A percentile compares a stretch with the other conserved stretches of the same genome.
phyloP scores from a whole-genome alignment of 73 alveolate genomes.

The Breviolum minutum region DNA sequence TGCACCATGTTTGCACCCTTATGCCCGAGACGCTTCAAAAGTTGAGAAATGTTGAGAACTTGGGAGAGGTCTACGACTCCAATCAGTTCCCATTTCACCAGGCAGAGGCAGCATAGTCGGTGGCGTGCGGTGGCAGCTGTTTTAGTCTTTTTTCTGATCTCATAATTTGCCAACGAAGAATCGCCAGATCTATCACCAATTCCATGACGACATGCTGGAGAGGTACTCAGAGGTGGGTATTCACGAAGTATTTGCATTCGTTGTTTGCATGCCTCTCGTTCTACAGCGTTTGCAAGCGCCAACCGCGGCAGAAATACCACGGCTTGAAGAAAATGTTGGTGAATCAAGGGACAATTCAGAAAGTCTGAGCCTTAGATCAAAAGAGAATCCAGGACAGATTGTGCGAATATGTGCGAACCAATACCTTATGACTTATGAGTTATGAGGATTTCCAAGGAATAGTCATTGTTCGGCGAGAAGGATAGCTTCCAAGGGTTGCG shows the following conservation, averaged over 20 bases:
- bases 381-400: no score
- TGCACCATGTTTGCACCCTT: no score
- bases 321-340: constrained; percentile 73
- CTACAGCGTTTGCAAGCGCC: not conserved
- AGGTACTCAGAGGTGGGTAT: constrained; percentile 48
- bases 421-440: no score
- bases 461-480: no score
- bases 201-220: constrained; percentile 95
- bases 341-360: constrained; percentile 58
- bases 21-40: not conserved
- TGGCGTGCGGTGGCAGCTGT: not conserved
- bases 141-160: not conserved
- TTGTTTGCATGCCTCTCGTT: not conserved
- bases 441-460: no score
- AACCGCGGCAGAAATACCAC: constrained; percentile 55
- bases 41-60: not conserved
- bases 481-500: no score
- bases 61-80: constrained; percentile 81
- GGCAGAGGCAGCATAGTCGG: constrained; percentile 39
- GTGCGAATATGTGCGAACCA: no score
- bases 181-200: constrained; percentile 87
- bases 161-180: not conserved
- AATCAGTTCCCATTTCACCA: constrained; percentile 88
- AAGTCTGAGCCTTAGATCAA: constrained; percentile 27
- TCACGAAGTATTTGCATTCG: not conserved